phyloP scores from a whole-genome alignment of 345 rosid species.

The Eucalyptus tenuipes region DNA sequence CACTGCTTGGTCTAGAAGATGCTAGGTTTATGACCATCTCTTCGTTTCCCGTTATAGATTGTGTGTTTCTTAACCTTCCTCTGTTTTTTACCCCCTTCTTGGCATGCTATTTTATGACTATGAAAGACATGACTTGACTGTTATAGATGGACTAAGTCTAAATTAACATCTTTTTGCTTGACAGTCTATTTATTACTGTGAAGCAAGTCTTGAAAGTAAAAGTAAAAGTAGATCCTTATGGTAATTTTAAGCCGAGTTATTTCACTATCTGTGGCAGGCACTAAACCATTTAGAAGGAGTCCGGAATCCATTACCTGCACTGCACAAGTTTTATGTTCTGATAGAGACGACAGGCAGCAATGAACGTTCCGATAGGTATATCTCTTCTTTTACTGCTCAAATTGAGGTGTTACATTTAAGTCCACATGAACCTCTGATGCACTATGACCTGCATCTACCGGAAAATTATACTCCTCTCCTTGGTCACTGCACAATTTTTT shows the following conservation, averaged over 20 bases:
- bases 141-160: background rate
- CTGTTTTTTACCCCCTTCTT: background rate
- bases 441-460: background rate
- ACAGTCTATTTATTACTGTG: background rate
- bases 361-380: slow-evolving; percentile 61
- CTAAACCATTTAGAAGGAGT: slow-evolving; percentile 73
- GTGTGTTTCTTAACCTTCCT: background rate
- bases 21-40: background rate
- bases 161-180: background rate
- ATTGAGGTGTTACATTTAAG: background rate
- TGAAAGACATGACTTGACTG: background rate
- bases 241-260: background rate
- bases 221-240: background rate
- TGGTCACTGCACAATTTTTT: background rate
- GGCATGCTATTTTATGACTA: background rate
- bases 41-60: background rate
- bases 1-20: background rate
- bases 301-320: slow-evolving; percentile 69
- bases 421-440: background rate
- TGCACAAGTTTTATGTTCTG: slow-evolving; percentile 72
- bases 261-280: slow-evolving; percentile 27
- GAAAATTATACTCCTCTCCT: background rate
- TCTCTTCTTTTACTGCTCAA: background rate
- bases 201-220: background rate
- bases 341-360: slow-evolving; percentile 85